These are phyloP conservation scores for Solanum hybrid DNA, from an alignment of 305 asterid species.

Conservation along the genomic window DNA sequence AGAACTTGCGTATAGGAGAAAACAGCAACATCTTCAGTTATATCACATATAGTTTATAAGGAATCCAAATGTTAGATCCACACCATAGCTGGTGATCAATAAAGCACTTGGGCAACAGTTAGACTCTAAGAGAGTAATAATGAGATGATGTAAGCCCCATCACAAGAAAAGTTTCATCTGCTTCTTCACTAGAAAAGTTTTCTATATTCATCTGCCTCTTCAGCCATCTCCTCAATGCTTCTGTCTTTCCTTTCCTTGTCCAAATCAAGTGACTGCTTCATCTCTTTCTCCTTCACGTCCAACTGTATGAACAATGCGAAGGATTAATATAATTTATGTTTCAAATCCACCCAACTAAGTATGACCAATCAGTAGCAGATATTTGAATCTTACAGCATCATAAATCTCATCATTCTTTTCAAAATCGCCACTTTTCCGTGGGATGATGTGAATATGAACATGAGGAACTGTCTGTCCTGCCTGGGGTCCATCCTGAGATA, in stretches of 20 bases:
- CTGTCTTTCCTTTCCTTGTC: conserved; percentile 86
- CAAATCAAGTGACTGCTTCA: conserved; percentile 78
- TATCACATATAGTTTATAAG: neutral
- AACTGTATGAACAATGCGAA: conserved; percentile 32
- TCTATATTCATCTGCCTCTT: conserved; percentile 74
- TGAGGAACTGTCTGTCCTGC: conserved; percentile 95
- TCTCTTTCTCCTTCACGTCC: conserved; percentile 73
- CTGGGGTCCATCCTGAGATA: conserved; percentile 78
- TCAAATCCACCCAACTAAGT: neutral
- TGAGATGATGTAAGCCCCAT: neutral
- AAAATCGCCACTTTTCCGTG: conserved; percentile 75
- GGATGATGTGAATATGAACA: conserved; percentile 85
- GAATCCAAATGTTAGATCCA: neutral
- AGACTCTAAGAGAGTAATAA: neutral
- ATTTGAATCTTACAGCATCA: conserved; percentile 36
- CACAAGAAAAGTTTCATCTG: conserved; percentile 44
- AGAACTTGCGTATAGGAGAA: neutral
- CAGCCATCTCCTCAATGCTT: conserved; percentile 74
- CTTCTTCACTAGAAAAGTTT: conserved; percentile 46
- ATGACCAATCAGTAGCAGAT: neutral
- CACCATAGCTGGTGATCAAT: neutral
- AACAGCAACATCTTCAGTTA: neutral
- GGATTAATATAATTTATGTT: neutral
- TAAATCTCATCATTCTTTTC: conserved; percentile 88
- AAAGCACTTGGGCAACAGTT: neutral